These are phyloP conservation scores for Rubus idaeus DNA, from an alignment of 306 rosid species.

Conservation along the genomic window DNA sequence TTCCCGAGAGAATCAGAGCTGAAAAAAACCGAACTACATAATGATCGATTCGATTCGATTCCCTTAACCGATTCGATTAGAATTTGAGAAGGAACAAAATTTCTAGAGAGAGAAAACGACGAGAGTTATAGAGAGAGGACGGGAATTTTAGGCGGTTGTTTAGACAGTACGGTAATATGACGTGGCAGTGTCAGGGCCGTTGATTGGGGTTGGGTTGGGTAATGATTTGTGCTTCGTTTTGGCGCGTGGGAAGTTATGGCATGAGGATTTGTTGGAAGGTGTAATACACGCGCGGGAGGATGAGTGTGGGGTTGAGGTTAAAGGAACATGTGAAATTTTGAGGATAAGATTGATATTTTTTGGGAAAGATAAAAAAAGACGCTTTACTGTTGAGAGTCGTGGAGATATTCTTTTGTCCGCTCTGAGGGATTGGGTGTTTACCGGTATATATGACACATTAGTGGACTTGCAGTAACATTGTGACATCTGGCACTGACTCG, in stretches of 20 bases:
- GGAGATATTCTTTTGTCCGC: background rate
- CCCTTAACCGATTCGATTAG: background rate
- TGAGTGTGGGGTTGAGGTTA: background rate
- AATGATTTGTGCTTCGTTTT: background rate
- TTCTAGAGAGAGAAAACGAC: background rate
- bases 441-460: background rate
- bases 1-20: constrained; percentile 21
- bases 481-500: background rate
- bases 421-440: background rate
- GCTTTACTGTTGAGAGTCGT: background rate
- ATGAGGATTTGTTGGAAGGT: no score
- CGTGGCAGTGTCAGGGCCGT: constrained; percentile 43
- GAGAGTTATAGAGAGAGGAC: background rate
- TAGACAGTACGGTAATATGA: background rate
- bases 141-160: constrained; percentile 2
- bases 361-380: background rate
- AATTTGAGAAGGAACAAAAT: background rate
- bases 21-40: constrained; percentile 12
- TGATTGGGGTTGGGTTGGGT: constrained; percentile 4
- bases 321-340: background rate
- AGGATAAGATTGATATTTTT: background rate
- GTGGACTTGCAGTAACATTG: background rate
- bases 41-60: background rate
- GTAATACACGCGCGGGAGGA: background rate
- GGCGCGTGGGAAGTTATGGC: background rate